Percentiles rank a stretch among this genome's conserved stretches.
phyloP scores from a whole-genome alignment of 2,329 filamentous ascomycete species.

The Fusarium poae region DNA sequence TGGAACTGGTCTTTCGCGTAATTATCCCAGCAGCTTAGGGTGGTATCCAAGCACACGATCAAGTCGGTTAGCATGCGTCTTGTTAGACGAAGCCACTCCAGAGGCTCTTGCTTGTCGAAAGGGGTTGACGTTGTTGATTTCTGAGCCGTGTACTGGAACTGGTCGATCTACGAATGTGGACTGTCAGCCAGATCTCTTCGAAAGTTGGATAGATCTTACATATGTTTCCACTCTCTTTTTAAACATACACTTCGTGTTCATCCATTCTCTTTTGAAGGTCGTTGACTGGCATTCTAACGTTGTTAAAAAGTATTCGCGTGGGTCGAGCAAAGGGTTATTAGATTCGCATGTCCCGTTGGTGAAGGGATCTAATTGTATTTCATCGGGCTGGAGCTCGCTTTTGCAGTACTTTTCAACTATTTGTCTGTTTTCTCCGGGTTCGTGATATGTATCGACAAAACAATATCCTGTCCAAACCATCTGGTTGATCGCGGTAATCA shows the following conservation, averaged over 20 bases:
- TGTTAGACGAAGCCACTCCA: not conserved
- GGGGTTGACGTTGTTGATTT: not conserved
- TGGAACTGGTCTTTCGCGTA: not conserved
- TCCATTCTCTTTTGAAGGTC: not conserved
- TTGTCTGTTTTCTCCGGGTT: not conserved
- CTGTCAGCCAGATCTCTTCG: too few species aligned
- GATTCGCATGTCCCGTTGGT: not conserved
- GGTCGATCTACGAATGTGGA: not conserved
- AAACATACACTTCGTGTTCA: not conserved
- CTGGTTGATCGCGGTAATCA: fast-evolving
- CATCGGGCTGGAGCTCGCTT: fast-evolving
- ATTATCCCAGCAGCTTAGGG: constrained; percentile 12
- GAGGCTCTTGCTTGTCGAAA: not conserved
- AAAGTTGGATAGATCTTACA: not conserved
- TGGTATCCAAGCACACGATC: not conserved
- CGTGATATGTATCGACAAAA: constrained; percentile 21
- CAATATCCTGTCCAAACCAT: constrained; percentile 15
- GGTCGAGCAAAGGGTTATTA: fast-evolving
- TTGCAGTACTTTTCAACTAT: not conserved
- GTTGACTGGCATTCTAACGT: not conserved
- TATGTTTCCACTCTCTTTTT: not conserved
- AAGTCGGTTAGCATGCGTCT: not conserved
- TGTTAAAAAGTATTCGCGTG: not conserved
- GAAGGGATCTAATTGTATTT: not conserved
- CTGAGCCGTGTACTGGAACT: not conserved